Base-by-base conservation (phyloP, 345 rosid species). In the Salix arbutifolia region DNA sequence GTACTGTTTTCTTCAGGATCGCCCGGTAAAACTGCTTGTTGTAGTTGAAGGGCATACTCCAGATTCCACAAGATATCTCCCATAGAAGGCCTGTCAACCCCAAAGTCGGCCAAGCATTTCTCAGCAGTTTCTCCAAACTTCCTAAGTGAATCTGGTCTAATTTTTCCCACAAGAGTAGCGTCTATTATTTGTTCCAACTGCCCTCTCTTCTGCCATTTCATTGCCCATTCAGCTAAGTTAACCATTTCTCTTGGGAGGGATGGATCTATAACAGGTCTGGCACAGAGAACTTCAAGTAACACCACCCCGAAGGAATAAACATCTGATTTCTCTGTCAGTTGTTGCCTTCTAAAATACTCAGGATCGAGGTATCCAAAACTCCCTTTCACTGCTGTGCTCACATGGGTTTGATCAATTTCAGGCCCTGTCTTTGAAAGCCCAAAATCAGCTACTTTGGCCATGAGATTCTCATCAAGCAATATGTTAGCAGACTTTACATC, bases 241-340 rank as follows among this genome's bases (percentile, higher is more conserved):
- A 94, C 97, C 93, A 80, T 92, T 68, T 94, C 97, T 85, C 98
- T 82, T 1, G 96, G 90, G 60, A 90, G 95, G 13, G 98, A 76
- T 0, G 97, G 96, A 81, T 92, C 94, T 79, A 94, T 94, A 68
- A 94, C 97, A 0, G 98, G 94, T 74, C 98, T 87, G 8, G 97
- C 98, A 70, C 98, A 94, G n/a, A 94, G 90, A 78, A 94, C 94
- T 78, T 94, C 98, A 31, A 94, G 87, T 83, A 94, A 80, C 35
- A 94, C 98, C 33, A 94, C 98, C 13, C 98, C 98, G 28, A 94
- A 94, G 8, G 98, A 94, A 85, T 94, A 94, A 8, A 94, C 94
- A 42, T 91, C 96, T 1, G 98, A 94, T 82, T 94, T 94, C 79
- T 94, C 97, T 0, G 96, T 94, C 65, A 94, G 91, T 75, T 94